Evolutionary conservation across 768 basidiomycete species (phyloP).

Genomic region (Epithele typhae): DNA sequence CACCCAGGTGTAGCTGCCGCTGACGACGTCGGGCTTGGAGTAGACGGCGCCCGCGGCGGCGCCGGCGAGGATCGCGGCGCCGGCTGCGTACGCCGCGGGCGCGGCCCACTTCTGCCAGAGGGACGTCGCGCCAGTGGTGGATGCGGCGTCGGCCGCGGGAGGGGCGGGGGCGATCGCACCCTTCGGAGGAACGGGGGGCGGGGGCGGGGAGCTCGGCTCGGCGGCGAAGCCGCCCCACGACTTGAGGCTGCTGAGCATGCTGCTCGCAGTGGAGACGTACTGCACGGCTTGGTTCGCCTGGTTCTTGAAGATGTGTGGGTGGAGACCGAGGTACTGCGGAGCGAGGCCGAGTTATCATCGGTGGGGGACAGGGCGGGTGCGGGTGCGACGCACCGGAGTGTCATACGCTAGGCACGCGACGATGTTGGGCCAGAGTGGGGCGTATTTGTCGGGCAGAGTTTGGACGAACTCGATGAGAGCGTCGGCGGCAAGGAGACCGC

Average conservation of each 20-base stretch:
- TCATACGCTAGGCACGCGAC: constrained; percentile 85
- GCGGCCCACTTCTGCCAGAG: constrained; percentile 58
- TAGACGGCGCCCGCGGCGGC: constrained; percentile 85
- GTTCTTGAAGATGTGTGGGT: constrained; percentile 84
- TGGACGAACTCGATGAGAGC: constrained; percentile 68
- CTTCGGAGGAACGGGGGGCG: constrained; percentile 14
- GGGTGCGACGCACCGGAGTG: constrained; percentile 63
- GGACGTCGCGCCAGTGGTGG: constrained; percentile 22
- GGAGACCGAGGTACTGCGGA: constrained; percentile 77
- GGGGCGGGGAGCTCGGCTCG: constrained; percentile 14
- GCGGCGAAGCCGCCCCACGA: constrained; percentile 21
- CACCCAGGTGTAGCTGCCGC: constrained; percentile 66
- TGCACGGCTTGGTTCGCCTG: constrained; percentile 69
- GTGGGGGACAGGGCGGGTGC: too few species aligned
- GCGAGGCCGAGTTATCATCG: too few species aligned
- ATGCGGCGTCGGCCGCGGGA: constrained; percentile 1
- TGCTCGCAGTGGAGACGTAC: constrained; percentile 63
- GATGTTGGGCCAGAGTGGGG: constrained; percentile 85
- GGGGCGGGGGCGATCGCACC: constrained; percentile 14
- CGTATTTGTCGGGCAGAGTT: constrained; percentile 56
- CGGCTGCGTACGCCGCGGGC: constrained; percentile 65
- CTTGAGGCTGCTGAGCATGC: constrained; percentile 50
- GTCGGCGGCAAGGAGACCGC: constrained; percentile 86
- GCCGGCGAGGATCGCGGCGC: constrained; percentile 73
- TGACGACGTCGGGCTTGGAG: constrained; percentile 73